Evolutionary conservation across 176 grass and related monocot genomes (phyloP).

Genomic region (Phyllostachys edulis): DNA sequence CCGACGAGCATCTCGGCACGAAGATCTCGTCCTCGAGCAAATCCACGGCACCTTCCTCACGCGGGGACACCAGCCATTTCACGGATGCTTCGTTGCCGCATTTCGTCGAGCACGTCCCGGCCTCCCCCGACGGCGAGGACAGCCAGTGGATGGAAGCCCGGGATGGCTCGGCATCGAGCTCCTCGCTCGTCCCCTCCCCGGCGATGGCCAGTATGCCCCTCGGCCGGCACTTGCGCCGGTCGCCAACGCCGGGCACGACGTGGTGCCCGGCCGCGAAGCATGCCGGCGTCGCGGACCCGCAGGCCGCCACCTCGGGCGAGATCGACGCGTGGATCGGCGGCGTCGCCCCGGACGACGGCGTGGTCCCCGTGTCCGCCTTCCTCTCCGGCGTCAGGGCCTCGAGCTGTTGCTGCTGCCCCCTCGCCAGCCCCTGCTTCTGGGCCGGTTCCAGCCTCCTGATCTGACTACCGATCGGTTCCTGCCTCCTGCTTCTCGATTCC

Average conservation of each 20-base stretch:
- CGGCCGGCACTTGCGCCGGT: conserved; percentile 77
- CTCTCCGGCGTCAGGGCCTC: conserved; percentile 56
- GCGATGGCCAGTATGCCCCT: conserved; percentile 72
- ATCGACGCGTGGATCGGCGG: conserved; percentile 84
- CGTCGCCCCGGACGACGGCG: conserved; percentile 42
- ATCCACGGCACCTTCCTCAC: conserved; percentile 16
- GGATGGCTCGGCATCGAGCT: conserved; percentile 28
- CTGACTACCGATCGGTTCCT: conserved; percentile 8
- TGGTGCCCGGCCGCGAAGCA: conserved; percentile 78
- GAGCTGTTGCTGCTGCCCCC: neutral
- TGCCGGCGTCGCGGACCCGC: conserved; percentile 56
- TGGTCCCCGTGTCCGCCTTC: conserved; percentile 35
- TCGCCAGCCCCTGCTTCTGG: conserved; percentile 19
- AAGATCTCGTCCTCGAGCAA: conserved; percentile 49
- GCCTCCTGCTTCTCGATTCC: neutral
- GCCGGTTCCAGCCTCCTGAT: conserved; percentile 25
- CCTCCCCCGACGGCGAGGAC: conserved; percentile 54
- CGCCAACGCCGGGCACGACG: conserved; percentile 61
- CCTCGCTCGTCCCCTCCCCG: conserved; percentile 30
- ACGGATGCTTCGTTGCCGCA: conserved; percentile 49
- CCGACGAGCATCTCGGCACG: conserved; percentile 38
- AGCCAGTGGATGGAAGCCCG: conserved; percentile 83
- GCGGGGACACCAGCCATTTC: conserved; percentile 55
- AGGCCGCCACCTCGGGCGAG: conserved; percentile 69
- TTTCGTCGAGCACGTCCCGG: conserved; percentile 37